These are phyloP conservation scores for Parasarocladium wereldwijsianum DNA, from an alignment of 2,329 filamentous ascomycete genomes.

Conservation along the genomic window DNA sequence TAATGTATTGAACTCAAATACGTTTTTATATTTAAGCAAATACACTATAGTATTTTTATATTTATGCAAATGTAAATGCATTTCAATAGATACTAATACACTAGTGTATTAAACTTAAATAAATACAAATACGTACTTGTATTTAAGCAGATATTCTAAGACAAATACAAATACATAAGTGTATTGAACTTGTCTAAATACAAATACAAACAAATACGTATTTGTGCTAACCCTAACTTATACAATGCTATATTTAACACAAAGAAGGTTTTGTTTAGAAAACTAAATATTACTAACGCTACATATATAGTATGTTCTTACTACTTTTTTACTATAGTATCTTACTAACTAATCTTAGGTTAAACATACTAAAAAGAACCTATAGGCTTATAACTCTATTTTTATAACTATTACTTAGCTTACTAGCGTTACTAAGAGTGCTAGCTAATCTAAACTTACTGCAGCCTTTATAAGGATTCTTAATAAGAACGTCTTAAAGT, in stretches of 20 bases:
- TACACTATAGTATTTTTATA: background rate
- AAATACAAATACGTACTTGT: constrained; percentile 2
- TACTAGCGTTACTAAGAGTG: background rate
- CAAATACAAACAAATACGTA: constrained; percentile 1
- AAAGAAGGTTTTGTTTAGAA: too few relatives aligned
- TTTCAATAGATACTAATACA: constrained; percentile 1
- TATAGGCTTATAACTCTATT: background rate
- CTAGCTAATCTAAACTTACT: background rate
- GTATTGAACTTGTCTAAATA: background rate
- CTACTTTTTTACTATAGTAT: background rate
- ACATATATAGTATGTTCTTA: background rate
- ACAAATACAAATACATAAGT: constrained; percentile 1
- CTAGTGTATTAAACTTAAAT: constrained; percentile 1
- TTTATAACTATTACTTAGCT: constrained; percentile 1
- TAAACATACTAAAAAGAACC: background rate
- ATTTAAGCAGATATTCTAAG: constrained; percentile 4
- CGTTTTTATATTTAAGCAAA: too few relatives aligned
- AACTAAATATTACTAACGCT: too few relatives aligned
- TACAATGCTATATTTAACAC: too few relatives aligned
- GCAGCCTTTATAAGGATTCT: constrained; percentile 2
- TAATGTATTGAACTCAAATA: too few relatives aligned
- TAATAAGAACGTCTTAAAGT: constrained; percentile 1
- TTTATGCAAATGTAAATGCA: constrained; percentile 3
- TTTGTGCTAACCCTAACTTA: too few relatives aligned
- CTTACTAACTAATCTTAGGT: background rate